A percentile compares a stretch with the other conserved stretches of the same genome.
These are phyloP conservation scores for Colletotrichum spinosum DNA, from an alignment of 2,329 filamentous ascomycete species.

Conservation along the genomic window DNA sequence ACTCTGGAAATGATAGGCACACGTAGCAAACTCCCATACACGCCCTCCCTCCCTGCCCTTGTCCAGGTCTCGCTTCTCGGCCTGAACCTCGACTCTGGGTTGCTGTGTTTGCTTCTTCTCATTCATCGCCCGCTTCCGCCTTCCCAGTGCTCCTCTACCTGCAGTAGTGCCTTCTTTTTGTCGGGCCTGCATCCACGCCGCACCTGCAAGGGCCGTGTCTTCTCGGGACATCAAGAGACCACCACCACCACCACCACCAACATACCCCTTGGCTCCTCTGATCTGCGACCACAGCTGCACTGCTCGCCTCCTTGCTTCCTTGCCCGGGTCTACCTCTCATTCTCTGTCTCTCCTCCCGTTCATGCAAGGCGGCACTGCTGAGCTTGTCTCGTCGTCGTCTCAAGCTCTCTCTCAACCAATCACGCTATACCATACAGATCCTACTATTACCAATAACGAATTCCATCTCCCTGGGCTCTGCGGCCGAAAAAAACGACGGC, in stretches of 20 bases:
- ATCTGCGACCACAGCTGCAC: constrained; percentile 1
- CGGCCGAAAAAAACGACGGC: constrained; percentile 9
- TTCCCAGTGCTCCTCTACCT: constrained; percentile 14
- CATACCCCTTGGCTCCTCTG: constrained; percentile 13
- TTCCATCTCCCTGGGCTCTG: constrained; percentile 29
- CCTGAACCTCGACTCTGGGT: constrained; percentile 23
- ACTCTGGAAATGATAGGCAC: no score
- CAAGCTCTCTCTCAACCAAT: constrained; percentile 15
- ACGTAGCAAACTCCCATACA: no score
- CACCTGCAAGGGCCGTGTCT: constrained; percentile 28
- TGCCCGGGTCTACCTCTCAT: constrained; percentile 11
- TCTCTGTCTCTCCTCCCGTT: constrained; percentile 31
- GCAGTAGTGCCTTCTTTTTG: constrained; percentile 23
- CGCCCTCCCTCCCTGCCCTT: constrained; percentile 5
- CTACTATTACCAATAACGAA: not conserved
- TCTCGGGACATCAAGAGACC: constrained; percentile 7
- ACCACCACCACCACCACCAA: constrained; percentile 7
- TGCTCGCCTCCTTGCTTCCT: constrained; percentile 29
- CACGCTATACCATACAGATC: not conserved
- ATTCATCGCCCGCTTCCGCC: constrained; percentile 16
- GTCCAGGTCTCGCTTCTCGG: not conserved
- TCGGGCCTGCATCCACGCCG: constrained; percentile 20
- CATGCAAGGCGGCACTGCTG: constrained; percentile 26
- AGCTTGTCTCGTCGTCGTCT: constrained; percentile 29
- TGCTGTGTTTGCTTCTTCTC: constrained; percentile 27